Evolutionary conservation across 495 filamentous ascomycete genomes (phyloP), one percentile per base, ranked within the genome.

Genomic region (Tuber indicum): DNA sequence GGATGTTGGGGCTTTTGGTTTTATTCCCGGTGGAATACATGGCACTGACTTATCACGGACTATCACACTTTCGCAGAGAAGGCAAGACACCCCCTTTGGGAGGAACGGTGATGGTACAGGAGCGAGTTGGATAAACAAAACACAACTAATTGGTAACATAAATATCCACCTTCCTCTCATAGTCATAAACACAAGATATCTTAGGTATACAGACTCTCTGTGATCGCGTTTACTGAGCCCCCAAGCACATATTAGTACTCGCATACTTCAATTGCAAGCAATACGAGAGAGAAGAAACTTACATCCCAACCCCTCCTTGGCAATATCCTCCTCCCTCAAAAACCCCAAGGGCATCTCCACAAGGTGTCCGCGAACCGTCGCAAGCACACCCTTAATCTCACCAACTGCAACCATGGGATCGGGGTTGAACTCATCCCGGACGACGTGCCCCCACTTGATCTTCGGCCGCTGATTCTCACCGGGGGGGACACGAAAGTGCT

Each of bases 301-400:
- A 85, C 96, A 84, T 69, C 88, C 87, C 82, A 97, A 74, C 6
- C 95, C 95, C 78, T 93, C 89, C 87, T 94, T 90, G 7, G 94
- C 95, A 83, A 98, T 89, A 85, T 97, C 94, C 84, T 93, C 89
- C 58, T 93, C 92, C 81, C 91, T 91, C 84, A 98, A 85, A 85
- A 98, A 98, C 78, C 92, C 87, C 81, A 98, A 86, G 72, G 94
- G 93, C 95, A 97, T 97, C 87, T 97, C 92, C 39, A 97, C 94
- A 69, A 97, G 82, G 21, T 89, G 93, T 0, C 95, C 95, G 79
- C 90, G 90, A 21, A 97, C 87, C 72, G 88, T 87, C 74, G 88
- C 89, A 75, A 98, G 85, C 84, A 90, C 86, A 47, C 93, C 93
- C 87, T 98, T 98, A 58, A 98, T 87, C 86, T 96, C 92, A 47